Base-by-base conservation (phyloP, 2,329 filamentous ascomycete genomes). In the Blastomyces silverae region DNA sequence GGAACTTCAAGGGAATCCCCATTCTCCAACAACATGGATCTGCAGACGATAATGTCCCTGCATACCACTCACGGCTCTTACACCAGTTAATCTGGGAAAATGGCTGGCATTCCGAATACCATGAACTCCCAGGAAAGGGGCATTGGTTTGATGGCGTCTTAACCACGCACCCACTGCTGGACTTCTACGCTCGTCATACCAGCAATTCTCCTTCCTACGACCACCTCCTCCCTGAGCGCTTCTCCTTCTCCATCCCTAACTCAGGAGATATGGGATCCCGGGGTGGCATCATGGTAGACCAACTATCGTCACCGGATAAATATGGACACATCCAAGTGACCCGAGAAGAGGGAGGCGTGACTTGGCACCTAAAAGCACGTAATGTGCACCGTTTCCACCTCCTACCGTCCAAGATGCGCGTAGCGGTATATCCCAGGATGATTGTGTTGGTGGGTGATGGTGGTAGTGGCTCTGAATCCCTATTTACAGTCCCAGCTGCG, bases 81-180 rank as follows among this genome's bases (percentile, higher is more conserved):
- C 78, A 79, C 56, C 78, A 82, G 65, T 74, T 83, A 53, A 72
- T 84, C 15, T 74, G 74, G 28, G 76, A 83, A 67, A 72, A 73
- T 60, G 77, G 75, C 7, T 75, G 73, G 56, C 70, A 76, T 5
- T 79, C 79, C 15, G 72, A 73, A 8, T 86, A 84, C 69, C 71
- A 78, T 55, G 84, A 86, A 70, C 71, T 86, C 34, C 71, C 75
- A 11, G 79, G 75, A 20, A 75, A 77, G 62, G 78, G 77, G 10
- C 84, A 86, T 70, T 85, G 79, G 77, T 85, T 80, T 73, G 80
- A 84, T 52, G 82, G 80, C 1, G 75, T 84, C 8, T 82, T 85
- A 79, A 83, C 82, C 3, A 85, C 83, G 1, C 67, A 74, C 20
- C 71, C 76, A 34, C 72, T 87, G 39, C 71, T 77, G 20, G 69